A percentile compares a stretch with the other conserved stretches of the same genome.
These are phyloP conservation scores for Ceratobasidium sp. DNA, from an alignment of 1,284 basidiomycete species.

Conservation along the genomic window DNA sequence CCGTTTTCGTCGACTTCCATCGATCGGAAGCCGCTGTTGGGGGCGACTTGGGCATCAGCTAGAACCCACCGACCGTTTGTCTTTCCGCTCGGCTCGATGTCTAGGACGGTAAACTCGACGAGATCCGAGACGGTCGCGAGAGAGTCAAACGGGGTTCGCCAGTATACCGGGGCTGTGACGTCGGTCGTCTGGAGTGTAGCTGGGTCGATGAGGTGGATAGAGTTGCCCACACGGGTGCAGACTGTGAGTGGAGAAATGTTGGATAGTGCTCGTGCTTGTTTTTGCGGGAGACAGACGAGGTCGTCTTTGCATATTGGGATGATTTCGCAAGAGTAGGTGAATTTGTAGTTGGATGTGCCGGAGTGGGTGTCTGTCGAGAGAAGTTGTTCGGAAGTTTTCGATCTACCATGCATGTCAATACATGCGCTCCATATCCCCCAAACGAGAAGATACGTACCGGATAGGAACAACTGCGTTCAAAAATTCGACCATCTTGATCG, in stretches of 20 bases:
- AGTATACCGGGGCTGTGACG: constrained; percentile 83
- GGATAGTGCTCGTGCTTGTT: constrained; percentile 80
- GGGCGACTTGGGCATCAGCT: constrained; percentile 94
- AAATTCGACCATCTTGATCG: constrained; percentile 98
- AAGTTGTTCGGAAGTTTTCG: constrained; percentile 94
- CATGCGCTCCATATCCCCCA: background rate
- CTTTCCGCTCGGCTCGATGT: constrained; percentile 84
- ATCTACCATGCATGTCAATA: constrained; percentile 55
- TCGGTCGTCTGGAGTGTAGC: constrained; percentile 86
- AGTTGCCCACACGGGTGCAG: constrained; percentile 91
- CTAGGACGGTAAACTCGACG: constrained; percentile 94
- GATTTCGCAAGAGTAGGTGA: constrained; percentile 97
- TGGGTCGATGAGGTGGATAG: constrained; percentile 90
- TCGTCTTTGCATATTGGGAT: constrained; percentile 98
- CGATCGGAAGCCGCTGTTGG: constrained; percentile 73
- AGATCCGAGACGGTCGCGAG: constrained; percentile 86
- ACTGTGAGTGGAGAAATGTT: constrained; percentile 89
- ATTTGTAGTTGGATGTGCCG: constrained; percentile 95
- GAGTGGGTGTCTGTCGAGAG: constrained; percentile 93
- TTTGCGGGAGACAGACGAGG: constrained; percentile 86
- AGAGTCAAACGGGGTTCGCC: constrained; percentile 87
- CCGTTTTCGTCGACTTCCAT: constrained; percentile 56
- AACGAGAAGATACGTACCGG: constrained; percentile 60
- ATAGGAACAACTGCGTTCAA: constrained; percentile 87
- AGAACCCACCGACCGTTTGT: constrained; percentile 79